phyloP scores from a whole-genome alignment of 1,284 basidiomycete species.

The Cutaneotrichosporon sp. region DNA sequence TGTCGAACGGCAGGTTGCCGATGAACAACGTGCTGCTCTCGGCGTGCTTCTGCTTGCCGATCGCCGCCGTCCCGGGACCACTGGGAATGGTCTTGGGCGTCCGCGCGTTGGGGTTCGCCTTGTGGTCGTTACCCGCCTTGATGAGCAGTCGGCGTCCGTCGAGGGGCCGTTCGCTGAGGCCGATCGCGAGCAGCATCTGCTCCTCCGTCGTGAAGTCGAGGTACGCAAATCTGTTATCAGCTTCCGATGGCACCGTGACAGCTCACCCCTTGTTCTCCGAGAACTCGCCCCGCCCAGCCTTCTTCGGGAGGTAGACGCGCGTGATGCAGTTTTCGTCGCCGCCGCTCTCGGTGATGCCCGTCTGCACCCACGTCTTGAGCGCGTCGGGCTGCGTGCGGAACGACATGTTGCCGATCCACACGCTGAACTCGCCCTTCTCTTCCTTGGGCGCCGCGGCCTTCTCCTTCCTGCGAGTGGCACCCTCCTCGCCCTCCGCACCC shows the following conservation, averaged over 20 bases:
- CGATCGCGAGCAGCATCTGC: slow-evolving; percentile 71
- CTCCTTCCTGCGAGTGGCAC: slow-evolving; percentile 59
- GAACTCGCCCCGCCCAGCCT: slow-evolving; percentile 47
- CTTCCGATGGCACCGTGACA: not conserved
- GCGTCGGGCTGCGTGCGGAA: slow-evolving; percentile 81
- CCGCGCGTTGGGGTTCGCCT: slow-evolving; percentile 45
- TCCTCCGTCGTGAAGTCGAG: slow-evolving; percentile 85
- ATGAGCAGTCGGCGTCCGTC: slow-evolving; percentile 88
- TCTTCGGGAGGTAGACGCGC: slow-evolving; percentile 59
- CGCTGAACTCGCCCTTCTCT: slow-evolving; percentile 60
- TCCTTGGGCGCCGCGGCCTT: slow-evolving; percentile 55
- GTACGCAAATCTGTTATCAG: slow-evolving; percentile 78
- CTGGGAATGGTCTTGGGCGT: slow-evolving; percentile 57
- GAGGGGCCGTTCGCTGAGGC: slow-evolving; percentile 75
- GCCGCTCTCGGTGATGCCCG: slow-evolving; percentile 57
- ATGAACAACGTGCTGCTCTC: slow-evolving; percentile 49
- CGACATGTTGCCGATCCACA: slow-evolving; percentile 94
- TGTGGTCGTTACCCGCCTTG: slow-evolving; percentile 81
- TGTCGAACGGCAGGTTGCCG: slow-evolving; percentile 63
- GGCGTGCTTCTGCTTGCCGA: slow-evolving; percentile 50
- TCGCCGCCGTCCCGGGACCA: slow-evolving; percentile 25
- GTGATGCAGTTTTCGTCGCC: slow-evolving; percentile 51
- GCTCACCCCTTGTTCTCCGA: slow-evolving; percentile 58
- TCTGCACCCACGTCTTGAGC: slow-evolving; percentile 71
- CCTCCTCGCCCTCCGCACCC: slow-evolving; percentile 13